phyloP scores from a whole-genome alignment of 192 early-diverging fungal genomes.

The Podila epicladia region DNA sequence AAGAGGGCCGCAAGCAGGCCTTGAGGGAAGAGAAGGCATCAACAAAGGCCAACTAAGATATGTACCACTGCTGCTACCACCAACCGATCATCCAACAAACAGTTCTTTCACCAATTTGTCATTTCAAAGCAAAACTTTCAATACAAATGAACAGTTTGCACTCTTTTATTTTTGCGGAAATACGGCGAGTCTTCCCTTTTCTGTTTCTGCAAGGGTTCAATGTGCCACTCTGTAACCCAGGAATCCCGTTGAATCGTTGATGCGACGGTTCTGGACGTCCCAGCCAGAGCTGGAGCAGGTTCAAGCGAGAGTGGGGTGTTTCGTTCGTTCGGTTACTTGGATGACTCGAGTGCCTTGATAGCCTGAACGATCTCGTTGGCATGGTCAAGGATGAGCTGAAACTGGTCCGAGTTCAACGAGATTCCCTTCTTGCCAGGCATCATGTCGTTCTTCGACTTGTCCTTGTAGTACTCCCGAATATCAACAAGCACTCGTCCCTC shows the following conservation, averaged over 20 bases:
- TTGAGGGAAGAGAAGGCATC: slow-evolving; percentile 19
- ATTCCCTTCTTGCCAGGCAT: slow-evolving; percentile 48
- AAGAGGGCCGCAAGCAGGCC: slow-evolving; percentile 45
- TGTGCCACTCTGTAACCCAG: too few species aligned
- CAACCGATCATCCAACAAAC: too few species aligned
- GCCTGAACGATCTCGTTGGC: slow-evolving; percentile 7
- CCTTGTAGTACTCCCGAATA: slow-evolving; percentile 39
- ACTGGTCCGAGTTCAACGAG: slow-evolving; percentile 25
- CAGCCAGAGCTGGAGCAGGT: too few species aligned
- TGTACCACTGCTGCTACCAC: too few species aligned
- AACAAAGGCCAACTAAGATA: neutral
- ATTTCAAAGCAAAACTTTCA: neutral
- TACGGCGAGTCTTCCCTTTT: too few species aligned
- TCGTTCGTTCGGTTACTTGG: neutral
- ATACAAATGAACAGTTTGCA: too few species aligned
- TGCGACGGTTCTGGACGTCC: too few species aligned
- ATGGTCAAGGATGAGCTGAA: slow-evolving; percentile 11
- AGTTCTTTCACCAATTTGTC: neutral
- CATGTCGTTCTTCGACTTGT: slow-evolving; percentile 7
- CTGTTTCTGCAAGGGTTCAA: too few species aligned
- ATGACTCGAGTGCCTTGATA: slow-evolving; percentile 6
- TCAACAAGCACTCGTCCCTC: slow-evolving; percentile 19
- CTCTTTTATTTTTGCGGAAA: too few species aligned
- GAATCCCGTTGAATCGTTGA: too few species aligned
- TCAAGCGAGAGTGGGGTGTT: neutral